Conservation (phyloP, 768 basidiomycete genomes). For the Tricholoma terreum region DNA sequence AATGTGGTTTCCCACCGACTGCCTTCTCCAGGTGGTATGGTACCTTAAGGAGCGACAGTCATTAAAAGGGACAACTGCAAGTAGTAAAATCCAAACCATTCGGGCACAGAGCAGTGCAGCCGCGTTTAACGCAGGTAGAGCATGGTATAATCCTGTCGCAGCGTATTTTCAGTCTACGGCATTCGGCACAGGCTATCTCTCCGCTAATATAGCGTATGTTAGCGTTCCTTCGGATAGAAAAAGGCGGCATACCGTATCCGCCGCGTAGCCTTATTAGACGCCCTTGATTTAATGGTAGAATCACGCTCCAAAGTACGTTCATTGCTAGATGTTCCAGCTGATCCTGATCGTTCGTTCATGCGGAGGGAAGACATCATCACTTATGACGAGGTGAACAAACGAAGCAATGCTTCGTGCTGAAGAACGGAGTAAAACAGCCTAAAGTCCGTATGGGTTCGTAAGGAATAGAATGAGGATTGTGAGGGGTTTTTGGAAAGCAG, state of each 20-base stretch:
- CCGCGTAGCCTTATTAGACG: conserved; percentile 35
- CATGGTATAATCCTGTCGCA: conserved; percentile 41
- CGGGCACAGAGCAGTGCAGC: conserved; percentile 49
- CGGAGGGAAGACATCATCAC: background rate
- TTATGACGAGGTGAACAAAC: background rate
- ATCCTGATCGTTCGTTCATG: background rate
- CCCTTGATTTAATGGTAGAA: background rate
- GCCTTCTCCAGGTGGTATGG: conserved; percentile 53
- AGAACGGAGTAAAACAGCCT: background rate
- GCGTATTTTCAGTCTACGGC: conserved; percentile 41
- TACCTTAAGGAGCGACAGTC: conserved; percentile 30
- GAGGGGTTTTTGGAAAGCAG: no score
- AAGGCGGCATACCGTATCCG: conserved; percentile 31
- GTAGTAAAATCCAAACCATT: conserved; percentile 36
- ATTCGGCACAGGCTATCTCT: conserved; percentile 44
- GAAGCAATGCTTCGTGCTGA: background rate
- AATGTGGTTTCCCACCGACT: conserved; percentile 37
- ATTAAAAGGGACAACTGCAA: background rate
- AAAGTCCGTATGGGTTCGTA: background rate
- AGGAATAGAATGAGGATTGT: no score
- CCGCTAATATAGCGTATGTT: conserved; percentile 23
- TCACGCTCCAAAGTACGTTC: background rate
- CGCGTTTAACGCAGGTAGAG: conserved; percentile 50
- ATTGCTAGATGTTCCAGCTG: background rate
- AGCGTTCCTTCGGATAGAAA: background rate